Percentiles rank a stretch among this genome's conserved stretches.
Conservation (phyloP, 495 filamentous ascomycete genomes). For the Pseudotulostoma volvatum region DNA sequence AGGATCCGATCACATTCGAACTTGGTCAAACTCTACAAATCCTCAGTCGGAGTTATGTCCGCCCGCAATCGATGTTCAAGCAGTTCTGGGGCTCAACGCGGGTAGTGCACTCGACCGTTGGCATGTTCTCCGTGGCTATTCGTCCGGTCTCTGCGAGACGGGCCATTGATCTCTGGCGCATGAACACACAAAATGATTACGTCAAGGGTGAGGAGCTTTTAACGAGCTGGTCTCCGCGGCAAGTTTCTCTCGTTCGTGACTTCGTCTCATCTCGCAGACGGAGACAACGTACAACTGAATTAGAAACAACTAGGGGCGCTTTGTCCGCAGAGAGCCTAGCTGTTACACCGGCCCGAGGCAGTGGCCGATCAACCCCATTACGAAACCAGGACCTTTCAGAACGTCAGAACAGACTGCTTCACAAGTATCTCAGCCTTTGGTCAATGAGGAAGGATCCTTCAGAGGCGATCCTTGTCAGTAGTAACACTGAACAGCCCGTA, state of each 20-base stretch:
- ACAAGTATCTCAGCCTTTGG: slow-evolving; percentile 67
- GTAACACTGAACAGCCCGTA: slow-evolving; percentile 58
- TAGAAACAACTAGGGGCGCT: slow-evolving; percentile 60
- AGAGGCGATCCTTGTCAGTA: slow-evolving; percentile 53
- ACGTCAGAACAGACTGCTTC: slow-evolving; percentile 41
- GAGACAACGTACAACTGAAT: slow-evolving; percentile 53
- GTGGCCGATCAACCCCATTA: slow-evolving; percentile 24
- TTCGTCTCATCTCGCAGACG: slow-evolving; percentile 57
- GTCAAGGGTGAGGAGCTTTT: slow-evolving; percentile 88
- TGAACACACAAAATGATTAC: slow-evolving; percentile 87
- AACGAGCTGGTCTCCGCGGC: slow-evolving; percentile 68
- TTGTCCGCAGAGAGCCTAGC: slow-evolving; percentile 33
- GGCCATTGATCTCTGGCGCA: slow-evolving; percentile 86
- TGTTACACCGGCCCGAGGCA: slow-evolving; percentile 18
- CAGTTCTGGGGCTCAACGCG: slow-evolving; percentile 71
- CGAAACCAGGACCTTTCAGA: slow-evolving; percentile 34
- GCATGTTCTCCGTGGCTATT: slow-evolving; percentile 71
- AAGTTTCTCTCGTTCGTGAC: slow-evolving; percentile 73
- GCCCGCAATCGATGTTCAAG: slow-evolving; percentile 71
- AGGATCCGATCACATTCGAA: slow-evolving; percentile 70
- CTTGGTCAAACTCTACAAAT: slow-evolving; percentile 68
- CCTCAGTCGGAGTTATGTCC: slow-evolving; percentile 65
- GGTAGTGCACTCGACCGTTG: slow-evolving; percentile 71
- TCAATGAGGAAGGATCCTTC: slow-evolving; percentile 54
- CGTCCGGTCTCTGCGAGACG: slow-evolving; percentile 78